phyloP scores from a whole-genome alignment of 805 yeast genomes.

The Candida morakotiae region DNA sequence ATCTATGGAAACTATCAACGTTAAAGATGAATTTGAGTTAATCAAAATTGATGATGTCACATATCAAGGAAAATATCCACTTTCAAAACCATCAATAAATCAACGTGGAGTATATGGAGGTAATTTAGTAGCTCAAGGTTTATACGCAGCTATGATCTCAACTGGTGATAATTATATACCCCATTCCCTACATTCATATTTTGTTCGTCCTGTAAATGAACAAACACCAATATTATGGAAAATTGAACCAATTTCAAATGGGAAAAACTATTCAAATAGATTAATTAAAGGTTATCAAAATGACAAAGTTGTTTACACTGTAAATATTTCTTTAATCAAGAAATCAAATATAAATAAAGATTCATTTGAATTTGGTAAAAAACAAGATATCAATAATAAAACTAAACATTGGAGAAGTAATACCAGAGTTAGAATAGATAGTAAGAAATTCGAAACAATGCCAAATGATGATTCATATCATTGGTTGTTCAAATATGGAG shows the following conservation, averaged over 20 bases:
- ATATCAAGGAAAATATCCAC: slow-evolving; percentile 22
- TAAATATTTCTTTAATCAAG: slow-evolving; percentile 26
- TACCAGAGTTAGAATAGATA: not conserved
- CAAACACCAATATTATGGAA: slow-evolving; percentile 22
- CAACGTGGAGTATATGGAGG: slow-evolving; percentile 41
- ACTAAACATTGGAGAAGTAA: not conserved
- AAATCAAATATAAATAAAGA: not conserved
- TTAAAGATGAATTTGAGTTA: slow-evolving; percentile 14
- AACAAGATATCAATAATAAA: not conserved
- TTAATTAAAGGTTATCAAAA: slow-evolving; percentile 23
- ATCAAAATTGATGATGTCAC: slow-evolving; percentile 11
- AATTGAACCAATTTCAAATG: slow-evolving; percentile 29
- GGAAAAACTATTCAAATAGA: slow-evolving; percentile 32
- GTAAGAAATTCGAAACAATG: not conserved
- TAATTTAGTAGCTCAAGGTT: slow-evolving; percentile 34
- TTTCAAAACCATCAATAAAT: slow-evolving; percentile 24
- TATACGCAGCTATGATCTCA: slow-evolving; percentile 34
- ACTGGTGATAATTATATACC: slow-evolving; percentile 26
- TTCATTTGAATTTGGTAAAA: slow-evolving; percentile 1
- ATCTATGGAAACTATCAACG: not conserved
- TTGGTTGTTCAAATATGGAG: slow-evolving; percentile 3
- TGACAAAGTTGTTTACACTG: slow-evolving; percentile 20
- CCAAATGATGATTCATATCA: not conserved
- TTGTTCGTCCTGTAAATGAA: slow-evolving; percentile 20
- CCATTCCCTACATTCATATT: slow-evolving; percentile 31